phyloP scores from a whole-genome alignment of 306 rosid genomes.

The Sesbania bispinosa region DNA sequence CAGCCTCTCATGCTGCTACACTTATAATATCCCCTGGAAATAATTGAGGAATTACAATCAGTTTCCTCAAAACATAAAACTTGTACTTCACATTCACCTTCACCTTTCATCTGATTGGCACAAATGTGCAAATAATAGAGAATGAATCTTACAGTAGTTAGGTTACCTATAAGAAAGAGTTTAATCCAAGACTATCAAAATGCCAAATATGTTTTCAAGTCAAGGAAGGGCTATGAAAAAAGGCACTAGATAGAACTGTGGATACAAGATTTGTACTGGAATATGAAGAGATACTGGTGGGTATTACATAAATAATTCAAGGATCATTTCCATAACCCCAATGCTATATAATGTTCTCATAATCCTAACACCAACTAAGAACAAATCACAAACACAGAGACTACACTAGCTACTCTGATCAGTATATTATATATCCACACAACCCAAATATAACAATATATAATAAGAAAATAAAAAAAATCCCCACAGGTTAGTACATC shows the following conservation, averaged over 20 bases:
- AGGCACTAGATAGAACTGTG: not conserved
- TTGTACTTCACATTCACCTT: not conserved
- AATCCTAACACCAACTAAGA: not conserved
- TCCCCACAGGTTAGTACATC: not conserved
- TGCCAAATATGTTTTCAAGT: slow-evolving; percentile 9
- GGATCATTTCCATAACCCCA: not conserved
- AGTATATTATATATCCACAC: not conserved
- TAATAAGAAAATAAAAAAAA: not conserved
- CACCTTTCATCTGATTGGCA: not conserved
- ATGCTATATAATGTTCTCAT: not conserved
- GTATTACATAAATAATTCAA: not conserved
- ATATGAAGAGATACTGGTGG: slow-evolving; percentile 4
- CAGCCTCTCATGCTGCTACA: slow-evolving; percentile 99
- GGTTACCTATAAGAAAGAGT: not conserved
- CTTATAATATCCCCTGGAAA: slow-evolving; percentile 94
- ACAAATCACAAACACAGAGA: not conserved
- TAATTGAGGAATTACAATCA: not conserved
- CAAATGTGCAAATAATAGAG: not conserved
- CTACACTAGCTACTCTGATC: not conserved
- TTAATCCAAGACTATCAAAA: slow-evolving; percentile 3
- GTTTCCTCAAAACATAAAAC: slow-evolving; percentile 22
- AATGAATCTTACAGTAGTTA: not conserved
- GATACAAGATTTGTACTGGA: not conserved
- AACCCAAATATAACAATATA: not conserved
- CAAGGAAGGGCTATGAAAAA: not conserved